Evolutionary conservation across 257 asterid species (phyloP), one percentile per base, ranked within the genome.

Genomic region (Penstemon barbatus): DNA sequence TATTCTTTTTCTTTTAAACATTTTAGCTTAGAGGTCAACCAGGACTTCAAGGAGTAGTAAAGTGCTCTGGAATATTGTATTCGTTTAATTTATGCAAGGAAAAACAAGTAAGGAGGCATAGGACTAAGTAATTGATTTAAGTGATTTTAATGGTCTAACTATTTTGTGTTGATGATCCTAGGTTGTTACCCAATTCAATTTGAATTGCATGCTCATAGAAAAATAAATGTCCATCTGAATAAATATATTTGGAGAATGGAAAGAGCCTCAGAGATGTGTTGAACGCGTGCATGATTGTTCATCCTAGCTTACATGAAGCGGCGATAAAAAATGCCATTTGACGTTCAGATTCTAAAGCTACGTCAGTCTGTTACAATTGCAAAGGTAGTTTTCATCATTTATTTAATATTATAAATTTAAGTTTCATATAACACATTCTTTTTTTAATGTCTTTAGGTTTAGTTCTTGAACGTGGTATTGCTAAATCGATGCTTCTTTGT

Each of bases 181-280:
- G 99, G 87, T 82, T 64, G 77, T 91, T 72, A 84, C 91, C 10
- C 97, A 13, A 81, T 79, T 71, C 82, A 81, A 60, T 94, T 91
- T 74, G 99, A 94, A 71, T 38, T 80, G 66, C 98, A 93, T 65
- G 97, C 98, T 0, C 80, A 73, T 57, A 88, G 98, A 75, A 79
- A 58, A 85, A 85, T 80, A 92, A 85, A 75, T 87, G 89, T 15
- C 96, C 97, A 51, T 83, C 95, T 18, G 97, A 92, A 43, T 88
- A 83, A 65, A 86, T 88, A 7, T 84, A 75, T 80, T 77, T 92
- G 85, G 88, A 85, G 49, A 92, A 90, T 61, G 96, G 98, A 46
- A 90, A 78, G 63, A 77, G 78, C 53, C 86, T 92, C 5, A 76
- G 87, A 64, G 97, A 92, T 37, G 89, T 92, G 66, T 69, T 92